Percentiles rank a stretch among this genome's conserved stretches.
These are phyloP conservation scores for Grosmannia serpens DNA, from an alignment of 2,329 filamentous ascomycete species.

Conservation along the genomic window DNA sequence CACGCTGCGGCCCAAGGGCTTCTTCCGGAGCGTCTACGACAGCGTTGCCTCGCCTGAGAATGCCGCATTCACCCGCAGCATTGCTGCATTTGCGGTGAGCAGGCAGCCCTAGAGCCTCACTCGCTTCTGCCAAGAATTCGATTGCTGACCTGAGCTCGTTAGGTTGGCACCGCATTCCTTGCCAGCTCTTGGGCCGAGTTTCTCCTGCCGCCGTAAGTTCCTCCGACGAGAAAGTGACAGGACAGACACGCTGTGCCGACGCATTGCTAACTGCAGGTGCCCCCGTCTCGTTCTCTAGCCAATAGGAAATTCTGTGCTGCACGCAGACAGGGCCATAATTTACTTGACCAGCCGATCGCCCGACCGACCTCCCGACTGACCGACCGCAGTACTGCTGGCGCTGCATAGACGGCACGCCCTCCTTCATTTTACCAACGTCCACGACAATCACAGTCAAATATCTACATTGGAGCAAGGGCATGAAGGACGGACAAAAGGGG, in stretches of 20 bases:
- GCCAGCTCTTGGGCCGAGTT: constrained; percentile 47
- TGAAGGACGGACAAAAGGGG: neutral
- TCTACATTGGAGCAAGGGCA: neutral
- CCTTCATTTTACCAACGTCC: neutral
- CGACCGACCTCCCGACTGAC: neutral
- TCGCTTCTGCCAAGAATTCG: neutral
- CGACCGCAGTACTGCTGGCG: neutral
- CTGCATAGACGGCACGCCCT: neutral
- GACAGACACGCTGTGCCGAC: neutral
- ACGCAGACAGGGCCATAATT: neutral
- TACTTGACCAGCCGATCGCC: neutral
- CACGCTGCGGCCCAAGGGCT: constrained; percentile 34
- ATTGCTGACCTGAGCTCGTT: neutral
- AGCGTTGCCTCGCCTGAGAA: constrained; percentile 52
- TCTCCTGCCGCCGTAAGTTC: constrained; percentile 37
- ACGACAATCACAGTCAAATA: neutral
- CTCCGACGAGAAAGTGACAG: neutral
- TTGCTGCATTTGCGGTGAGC: constrained; percentile 47
- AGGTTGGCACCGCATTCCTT: constrained; percentile 49
- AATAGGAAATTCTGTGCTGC: neutral
- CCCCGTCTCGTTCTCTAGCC: neutral
- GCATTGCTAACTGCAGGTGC: no score
- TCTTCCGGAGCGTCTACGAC: constrained; percentile 42
- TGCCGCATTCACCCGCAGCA: constrained; percentile 48
- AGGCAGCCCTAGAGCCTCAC: neutral